Evolutionary conservation across 495 filamentous ascomycete genomes (phyloP).

Genomic region (Xylaria bambusicola): DNA sequence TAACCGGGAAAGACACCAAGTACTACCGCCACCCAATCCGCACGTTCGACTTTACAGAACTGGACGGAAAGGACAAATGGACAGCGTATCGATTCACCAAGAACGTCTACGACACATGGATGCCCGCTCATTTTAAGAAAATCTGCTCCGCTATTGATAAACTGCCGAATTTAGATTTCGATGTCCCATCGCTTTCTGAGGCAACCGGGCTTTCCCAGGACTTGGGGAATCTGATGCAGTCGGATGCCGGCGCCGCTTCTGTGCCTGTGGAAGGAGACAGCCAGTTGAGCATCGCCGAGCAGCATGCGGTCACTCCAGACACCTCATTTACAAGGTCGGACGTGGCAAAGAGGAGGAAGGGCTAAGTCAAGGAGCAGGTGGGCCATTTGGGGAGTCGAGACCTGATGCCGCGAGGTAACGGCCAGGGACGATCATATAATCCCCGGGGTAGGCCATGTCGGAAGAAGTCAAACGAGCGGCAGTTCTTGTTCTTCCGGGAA

Average conservation of each 20-base stretch:
- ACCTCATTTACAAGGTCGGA: background rate
- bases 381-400: too few relatives aligned
- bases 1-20: conserved; percentile 28
- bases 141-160: conserved; percentile 46
- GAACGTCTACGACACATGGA: conserved; percentile 45
- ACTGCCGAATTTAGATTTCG: conserved; percentile 31
- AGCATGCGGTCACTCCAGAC: background rate
- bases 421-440: too few relatives aligned
- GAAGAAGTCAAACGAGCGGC: too few relatives aligned
- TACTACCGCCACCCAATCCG: conserved; percentile 39
- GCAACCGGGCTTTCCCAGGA: conserved; percentile 17
- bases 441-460: too few relatives aligned
- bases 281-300: too few relatives aligned
- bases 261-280: background rate
- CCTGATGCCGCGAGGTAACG: too few relatives aligned
- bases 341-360: background rate
- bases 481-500: too few relatives aligned
- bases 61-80: conserved; percentile 41
- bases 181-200: conserved; percentile 20
- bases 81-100: conserved; percentile 40
- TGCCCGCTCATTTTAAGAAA: conserved; percentile 42
- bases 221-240: conserved; percentile 1
- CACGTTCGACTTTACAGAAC: conserved; percentile 18
- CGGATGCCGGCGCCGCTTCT: conserved; percentile 8
- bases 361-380: background rate